Evolutionary conservation across 176 grass and related monocot species (phyloP).

Genomic region (Cenchrus purpureus): DNA sequence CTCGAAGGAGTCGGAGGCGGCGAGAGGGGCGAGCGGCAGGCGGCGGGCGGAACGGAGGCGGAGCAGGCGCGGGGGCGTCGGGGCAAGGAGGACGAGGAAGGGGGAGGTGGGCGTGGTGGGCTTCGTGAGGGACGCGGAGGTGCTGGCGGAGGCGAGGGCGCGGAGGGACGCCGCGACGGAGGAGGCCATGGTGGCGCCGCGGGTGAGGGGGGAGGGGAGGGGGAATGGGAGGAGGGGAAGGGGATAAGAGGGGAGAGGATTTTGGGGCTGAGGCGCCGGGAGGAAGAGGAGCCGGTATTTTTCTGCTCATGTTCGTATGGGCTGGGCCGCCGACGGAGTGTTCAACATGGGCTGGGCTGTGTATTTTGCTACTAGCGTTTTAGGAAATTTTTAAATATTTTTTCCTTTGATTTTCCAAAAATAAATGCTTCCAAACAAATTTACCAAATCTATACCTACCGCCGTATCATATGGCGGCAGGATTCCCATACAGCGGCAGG

Average conservation of each 20-base stretch:
- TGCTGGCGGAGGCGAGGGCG: slow-evolving; percentile 29
- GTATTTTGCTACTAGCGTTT: no score
- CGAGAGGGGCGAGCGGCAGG: slow-evolving; percentile 39
- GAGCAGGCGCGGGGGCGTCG: slow-evolving; percentile 5
- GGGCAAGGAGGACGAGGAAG: slow-evolving; percentile 46
- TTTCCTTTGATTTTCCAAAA: no score
- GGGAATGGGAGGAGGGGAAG: neutral
- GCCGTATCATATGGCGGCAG: no score
- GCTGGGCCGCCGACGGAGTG: no score
- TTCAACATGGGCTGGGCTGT: neutral
- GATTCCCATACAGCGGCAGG: no score
- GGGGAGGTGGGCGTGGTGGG: neutral
- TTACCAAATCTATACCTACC: no score
- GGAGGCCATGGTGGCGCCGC: slow-evolving; percentile 39
- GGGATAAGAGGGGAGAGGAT: slow-evolving; percentile 10
- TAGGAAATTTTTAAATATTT: no score
- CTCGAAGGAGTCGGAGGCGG: slow-evolving; percentile 38
- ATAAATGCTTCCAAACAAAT: no score
- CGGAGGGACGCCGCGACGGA: slow-evolving; percentile 41
- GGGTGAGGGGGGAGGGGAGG: no score
- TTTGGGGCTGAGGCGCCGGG: neutral
- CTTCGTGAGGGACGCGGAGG: slow-evolving; percentile 20
- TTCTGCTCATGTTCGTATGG: neutral
- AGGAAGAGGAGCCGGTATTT: neutral
- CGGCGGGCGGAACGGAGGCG: slow-evolving; percentile 34